Base-by-base conservation (phyloP, 352 stramenopile genomes). In the Phytophthora uliginosa region DNA sequence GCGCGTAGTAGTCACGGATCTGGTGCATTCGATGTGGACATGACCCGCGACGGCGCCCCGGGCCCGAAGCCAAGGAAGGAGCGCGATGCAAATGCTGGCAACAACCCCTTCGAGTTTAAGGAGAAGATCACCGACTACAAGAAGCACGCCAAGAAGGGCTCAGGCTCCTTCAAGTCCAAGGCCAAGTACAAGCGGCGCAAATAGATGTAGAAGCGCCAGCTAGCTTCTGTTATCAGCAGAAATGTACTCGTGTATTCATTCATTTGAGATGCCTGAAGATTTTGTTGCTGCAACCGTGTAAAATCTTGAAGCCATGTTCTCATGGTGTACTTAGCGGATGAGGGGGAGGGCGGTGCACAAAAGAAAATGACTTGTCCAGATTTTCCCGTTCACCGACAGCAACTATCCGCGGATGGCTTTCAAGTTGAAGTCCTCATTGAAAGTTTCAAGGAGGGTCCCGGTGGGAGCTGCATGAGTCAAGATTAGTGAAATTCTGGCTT, bases 121-220 rank as follows among this genome's bases (percentile, higher is more conserved):
- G 88, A 97, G 83, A 97, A 96, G 66, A 97, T 97, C 75, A 98
- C 92, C 73, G 85, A 91, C 75, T 92, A 84, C 63, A 95, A 96
- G 80, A 96, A 95, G 77, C 85, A 97, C 64, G 88, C 89, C 28
- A 98, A 98, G 82, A 94, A 95, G 75, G 81, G 86, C 22, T 82
- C 80, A 45, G 86, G 79, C 59, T 80, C 88, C 45, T 98, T 98
- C 79, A 98, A 98, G 82, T 98, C 91, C 68, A 97, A 98, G 81
- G 55, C 76, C 56, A 91, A 92, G 59, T 98, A 92, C 88, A 93
- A 92, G 61, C 88, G 90, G 69, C 85, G 90, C 77, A 87, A 92
- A 86, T 90, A 86, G 74, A 80, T 59, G 56, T 52, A 73, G 68
- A 69, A 31, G 62, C 57, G 50, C 51, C 36, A 59, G 17, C 45